Evolutionary conservation across 192 early-diverging fungal genomes (phyloP).

Genomic region (Chytriomyces sp.): DNA sequence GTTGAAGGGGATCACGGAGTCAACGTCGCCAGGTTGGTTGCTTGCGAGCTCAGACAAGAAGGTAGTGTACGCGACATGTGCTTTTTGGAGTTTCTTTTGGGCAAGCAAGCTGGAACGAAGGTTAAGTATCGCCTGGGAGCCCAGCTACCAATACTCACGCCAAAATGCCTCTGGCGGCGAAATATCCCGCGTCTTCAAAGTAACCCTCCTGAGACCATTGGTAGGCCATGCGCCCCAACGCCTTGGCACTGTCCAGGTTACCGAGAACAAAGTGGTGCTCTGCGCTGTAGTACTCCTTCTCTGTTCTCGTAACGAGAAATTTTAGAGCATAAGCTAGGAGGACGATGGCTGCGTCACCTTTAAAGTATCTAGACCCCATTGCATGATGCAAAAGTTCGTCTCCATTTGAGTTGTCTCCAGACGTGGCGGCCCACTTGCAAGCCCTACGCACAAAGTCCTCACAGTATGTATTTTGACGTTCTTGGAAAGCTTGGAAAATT

Average conservation of each 20-base stretch:
- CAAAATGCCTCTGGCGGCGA: constrained; percentile 75
- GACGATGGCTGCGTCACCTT: constrained; percentile 48
- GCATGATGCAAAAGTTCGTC: constrained; percentile 77
- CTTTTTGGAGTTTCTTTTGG: constrained; percentile 49
- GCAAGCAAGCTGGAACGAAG: constrained; percentile 40
- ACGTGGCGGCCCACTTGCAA: constrained; percentile 63
- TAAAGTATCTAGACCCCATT: constrained; percentile 67
- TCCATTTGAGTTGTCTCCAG: constrained; percentile 54
- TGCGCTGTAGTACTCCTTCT: constrained; percentile 74
- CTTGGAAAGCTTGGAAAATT: constrained; percentile 10
- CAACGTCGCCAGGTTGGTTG: constrained; percentile 30
- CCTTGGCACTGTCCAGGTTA: constrained; percentile 74
- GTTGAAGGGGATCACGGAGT: constrained; percentile 19
- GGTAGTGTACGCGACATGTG: constrained; percentile 38
- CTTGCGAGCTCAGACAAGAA: constrained; percentile 47
- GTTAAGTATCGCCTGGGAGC: too few relatives aligned
- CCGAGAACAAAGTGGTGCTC: constrained; percentile 87
- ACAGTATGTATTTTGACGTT: constrained; percentile 31
- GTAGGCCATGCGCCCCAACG: constrained; percentile 71
- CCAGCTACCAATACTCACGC: constrained; percentile 65
- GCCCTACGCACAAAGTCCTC: constrained; percentile 23
- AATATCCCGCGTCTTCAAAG: constrained; percentile 71
- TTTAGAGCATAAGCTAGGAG: constrained; percentile 43
- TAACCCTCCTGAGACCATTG: constrained; percentile 73
- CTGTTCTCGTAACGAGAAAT: constrained; percentile 37